Evolutionary conservation across 2,329 filamentous ascomycete species (phyloP), one percentile per base, ranked within the genome.

Genomic region (Aspergillus sp.): DNA sequence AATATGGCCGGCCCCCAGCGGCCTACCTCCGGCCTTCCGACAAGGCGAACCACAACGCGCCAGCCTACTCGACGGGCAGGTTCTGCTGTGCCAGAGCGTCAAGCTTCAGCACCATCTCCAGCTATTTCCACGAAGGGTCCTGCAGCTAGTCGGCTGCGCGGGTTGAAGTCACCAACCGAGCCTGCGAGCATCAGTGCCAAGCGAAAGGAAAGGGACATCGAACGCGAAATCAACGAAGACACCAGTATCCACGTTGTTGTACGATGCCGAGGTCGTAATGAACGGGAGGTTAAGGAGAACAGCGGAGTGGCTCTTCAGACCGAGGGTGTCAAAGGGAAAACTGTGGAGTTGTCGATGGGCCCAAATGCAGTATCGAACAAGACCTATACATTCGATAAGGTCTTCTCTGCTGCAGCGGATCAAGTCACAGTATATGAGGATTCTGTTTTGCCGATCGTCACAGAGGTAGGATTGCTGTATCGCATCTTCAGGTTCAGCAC

Each of bases 231-330:
- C 56, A 84, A 84, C 52, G 88, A 93, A 67, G 92, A 96, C 75
- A 98, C 93, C 7, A 99, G 97, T 73, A 99, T 99, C 76, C 95
- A 96, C 72, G 95, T 99, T 47, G 93, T 98, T 35, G 96, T 99
- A 57, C 85, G 95, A 63, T 99, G 93, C 78, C 86, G 95, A 66
- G 95, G 93, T 5, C 89, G 95, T 62, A 98, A 90, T 72, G 90
- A 96, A 66, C 88, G 93, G 65, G 95, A 99, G 77, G 87, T 97
- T 53, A 85, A 87, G 66, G 95, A 99, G 75, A 99, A 96, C 76
- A 97, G 92, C 72, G 90, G 91, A 40, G 92, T 98, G 2, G 93
- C 98, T 1, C 86, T 99, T 9, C 87, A 84, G 23, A 93, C 93
- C 3, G 90, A 95, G 66, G 92, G 91, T n/a, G 87, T 91, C 60